Evolutionary conservation across 331 rosid genomes (phyloP).

Genomic region (Prunus yedoensis): DNA sequence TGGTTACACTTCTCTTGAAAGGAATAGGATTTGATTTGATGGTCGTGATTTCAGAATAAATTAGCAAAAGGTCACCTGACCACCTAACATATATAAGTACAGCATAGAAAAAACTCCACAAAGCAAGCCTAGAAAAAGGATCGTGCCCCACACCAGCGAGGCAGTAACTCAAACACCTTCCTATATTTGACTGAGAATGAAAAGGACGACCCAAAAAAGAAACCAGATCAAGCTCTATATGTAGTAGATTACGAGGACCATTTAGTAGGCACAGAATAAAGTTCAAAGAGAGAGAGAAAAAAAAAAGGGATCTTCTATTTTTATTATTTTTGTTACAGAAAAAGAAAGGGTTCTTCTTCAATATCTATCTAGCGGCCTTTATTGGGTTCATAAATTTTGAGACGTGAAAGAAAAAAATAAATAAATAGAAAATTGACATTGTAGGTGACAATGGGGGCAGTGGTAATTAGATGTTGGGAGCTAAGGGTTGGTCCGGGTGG

Average conservation of each 20-base stretch:
- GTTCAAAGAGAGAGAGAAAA: too few species aligned
- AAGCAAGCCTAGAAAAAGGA: constrained; percentile 9
- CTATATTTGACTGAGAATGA: constrained; percentile 3
- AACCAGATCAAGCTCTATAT: background rate
- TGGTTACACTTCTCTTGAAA: background rate
- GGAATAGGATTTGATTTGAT: background rate
- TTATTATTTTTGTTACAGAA: background rate
- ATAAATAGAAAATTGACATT: background rate
- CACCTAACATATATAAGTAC: background rate
- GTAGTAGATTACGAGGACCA: background rate
- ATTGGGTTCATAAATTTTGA: constrained; percentile 23
- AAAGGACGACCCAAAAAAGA: background rate
- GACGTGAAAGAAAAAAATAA: background rate
- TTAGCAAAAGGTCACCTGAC: background rate
- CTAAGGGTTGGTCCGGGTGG: background rate
- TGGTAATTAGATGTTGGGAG: constrained; percentile 13
- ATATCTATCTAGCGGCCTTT: background rate
- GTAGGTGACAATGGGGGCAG: constrained; percentile 11
- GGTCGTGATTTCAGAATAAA: background rate
- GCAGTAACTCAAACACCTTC: background rate
- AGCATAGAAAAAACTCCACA: background rate
- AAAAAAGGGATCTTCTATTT: too few species aligned
- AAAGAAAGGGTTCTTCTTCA: background rate
- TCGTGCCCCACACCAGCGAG: background rate
- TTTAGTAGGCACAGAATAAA: too few species aligned